Evolutionary conservation across 257 asterid genomes (phyloP), one percentile per base, ranked within the genome.

Genomic region (Rhazya stricta): DNA sequence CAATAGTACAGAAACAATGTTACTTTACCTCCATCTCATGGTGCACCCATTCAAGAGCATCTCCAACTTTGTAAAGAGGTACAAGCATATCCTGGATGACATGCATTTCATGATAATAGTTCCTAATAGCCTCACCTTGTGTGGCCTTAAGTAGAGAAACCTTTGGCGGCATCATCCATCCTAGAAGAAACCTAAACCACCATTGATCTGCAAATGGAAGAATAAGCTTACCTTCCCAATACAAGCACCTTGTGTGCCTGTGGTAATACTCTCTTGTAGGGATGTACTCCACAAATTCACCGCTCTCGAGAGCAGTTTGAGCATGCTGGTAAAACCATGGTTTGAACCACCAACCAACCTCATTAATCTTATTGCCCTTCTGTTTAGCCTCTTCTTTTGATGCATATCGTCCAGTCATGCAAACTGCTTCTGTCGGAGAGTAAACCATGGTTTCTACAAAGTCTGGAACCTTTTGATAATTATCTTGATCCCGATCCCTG

Each of bases 281-380:
- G 32, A 93, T 88, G 77, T 93, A 91, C 88, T 93, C 98, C 66
- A 90, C 96, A 57, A 93, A 93, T 79, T 91, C 97, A 15, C 97
- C 98, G 81, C 78, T 93, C 89, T 89, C 85, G 78, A 93, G 77
- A 16, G 98, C 97, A 2, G 97, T 86, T 74, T 91, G 96, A 4
- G 98, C 98, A 57, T 93, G 98, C 89, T 93, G 98, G 90, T 93
- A 93, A 79, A 93, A 93, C 98, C 98, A 93, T 13, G 97, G 87
- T 72, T 93, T 93, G 86, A 85, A 91, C 98, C 98, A 93, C 98
- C 97, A 91, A 50, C 98, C 89, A n/a, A 91, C 91, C 41, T 77
- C 78, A 69, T 93, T 93, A 74, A 85, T 91, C 76, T 87, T 88
- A 75, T 91, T 93, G 15, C 96, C 96, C 88, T 91, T 91, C 93